Percentiles rank a stretch among this genome's conserved stretches.
Conservation (phyloP, 2,329 filamentous ascomycete genomes). For the Trichoderma breve region DNA sequence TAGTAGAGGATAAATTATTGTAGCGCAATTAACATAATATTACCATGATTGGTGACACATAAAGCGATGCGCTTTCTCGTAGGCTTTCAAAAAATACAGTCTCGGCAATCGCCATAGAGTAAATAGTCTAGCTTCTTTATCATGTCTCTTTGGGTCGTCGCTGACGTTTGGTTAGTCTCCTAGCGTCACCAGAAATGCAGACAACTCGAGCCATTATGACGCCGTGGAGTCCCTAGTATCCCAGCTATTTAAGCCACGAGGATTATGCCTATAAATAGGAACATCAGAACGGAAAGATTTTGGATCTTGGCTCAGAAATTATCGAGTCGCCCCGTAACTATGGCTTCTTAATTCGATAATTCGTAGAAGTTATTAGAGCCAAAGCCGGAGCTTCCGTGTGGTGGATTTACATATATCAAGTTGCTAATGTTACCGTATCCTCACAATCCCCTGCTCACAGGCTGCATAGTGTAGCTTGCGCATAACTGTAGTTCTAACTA, state of each 20-base stretch:
- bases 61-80: neutral
- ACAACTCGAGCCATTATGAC: neutral
- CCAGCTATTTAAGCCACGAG: neutral
- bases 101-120: neutral
- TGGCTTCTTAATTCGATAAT: no score
- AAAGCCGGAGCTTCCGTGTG: no score
- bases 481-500: no score
- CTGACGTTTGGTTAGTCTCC: neutral
- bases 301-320: neutral
- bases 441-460: no score
- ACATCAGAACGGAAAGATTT: neutral
- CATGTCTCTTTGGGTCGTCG: neutral
- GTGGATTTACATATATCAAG: no score
- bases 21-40: neutral
- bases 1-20: no score
- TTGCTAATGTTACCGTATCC: no score
- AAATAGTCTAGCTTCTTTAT: neutral
- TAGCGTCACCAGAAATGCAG: neutral
- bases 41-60: neutral
- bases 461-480: no score
- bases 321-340: no score
- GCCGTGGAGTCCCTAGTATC: neutral
- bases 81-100: neutral
- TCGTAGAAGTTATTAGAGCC: no score
- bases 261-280: neutral